Evolutionary conservation across 257 asterid genomes (phyloP).

Genomic region (Nicotiana obtusifolia): DNA sequence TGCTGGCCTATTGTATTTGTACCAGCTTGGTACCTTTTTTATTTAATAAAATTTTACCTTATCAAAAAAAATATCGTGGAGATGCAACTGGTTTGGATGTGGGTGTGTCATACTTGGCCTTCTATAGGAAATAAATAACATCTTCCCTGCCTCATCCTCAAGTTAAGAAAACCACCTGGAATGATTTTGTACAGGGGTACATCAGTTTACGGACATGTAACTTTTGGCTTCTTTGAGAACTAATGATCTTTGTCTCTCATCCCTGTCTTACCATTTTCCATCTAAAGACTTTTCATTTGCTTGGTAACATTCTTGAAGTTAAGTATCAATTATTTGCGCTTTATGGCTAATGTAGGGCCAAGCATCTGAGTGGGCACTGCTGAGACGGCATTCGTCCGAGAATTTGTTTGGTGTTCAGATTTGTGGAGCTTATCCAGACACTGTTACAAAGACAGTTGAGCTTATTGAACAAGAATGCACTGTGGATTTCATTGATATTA

Average conservation of each 20-base stretch:
- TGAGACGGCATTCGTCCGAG: slow-evolving; percentile 94
- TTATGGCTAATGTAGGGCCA: slow-evolving; percentile 59
- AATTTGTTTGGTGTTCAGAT: slow-evolving; percentile 91
- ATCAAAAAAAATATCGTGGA: not conserved
- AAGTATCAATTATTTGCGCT: not conserved
- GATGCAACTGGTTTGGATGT: not conserved
- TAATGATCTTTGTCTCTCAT: not conserved
- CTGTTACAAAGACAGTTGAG: slow-evolving; percentile 85
- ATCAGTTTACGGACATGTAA: not conserved
- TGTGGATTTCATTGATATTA: slow-evolving; percentile 89
- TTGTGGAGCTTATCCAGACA: slow-evolving; percentile 95
- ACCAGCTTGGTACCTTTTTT: no score
- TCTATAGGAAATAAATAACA: not conserved
- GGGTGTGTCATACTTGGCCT: not conserved
- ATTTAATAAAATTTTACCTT: no score
- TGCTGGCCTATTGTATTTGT: no score
- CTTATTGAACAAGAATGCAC: slow-evolving; percentile 86
- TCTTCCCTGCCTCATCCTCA: not conserved
- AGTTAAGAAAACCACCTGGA: slow-evolving; percentile 3
- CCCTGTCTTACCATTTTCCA: not conserved
- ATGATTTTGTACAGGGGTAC: not conserved
- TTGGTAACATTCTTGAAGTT: not conserved
- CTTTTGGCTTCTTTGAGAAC: not conserved
- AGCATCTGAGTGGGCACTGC: slow-evolving; percentile 99
- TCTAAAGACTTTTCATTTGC: not conserved